phyloP scores from a whole-genome alignment of 768 basidiomycete genomes.

The Porpolomopsis calyptriformis region DNA sequence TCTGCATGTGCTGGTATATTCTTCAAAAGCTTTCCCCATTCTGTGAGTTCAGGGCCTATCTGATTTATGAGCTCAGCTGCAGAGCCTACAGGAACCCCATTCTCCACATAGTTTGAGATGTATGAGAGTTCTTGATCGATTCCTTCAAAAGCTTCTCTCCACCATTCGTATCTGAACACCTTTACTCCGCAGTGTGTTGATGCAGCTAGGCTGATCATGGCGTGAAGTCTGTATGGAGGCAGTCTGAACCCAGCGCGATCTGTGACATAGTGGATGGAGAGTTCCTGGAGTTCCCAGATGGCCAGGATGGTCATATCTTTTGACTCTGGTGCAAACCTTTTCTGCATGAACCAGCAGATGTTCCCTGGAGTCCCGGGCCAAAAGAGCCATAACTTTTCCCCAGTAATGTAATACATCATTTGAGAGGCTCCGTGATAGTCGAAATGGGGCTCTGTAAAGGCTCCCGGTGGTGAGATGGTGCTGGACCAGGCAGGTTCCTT shows the following conservation, averaged over 20 bases:
- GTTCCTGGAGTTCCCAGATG: neutral
- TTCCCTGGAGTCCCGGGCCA: neutral
- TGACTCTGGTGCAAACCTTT: neutral
- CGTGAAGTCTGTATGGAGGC: neutral
- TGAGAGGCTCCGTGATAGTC: neutral
- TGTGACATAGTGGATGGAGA: neutral
- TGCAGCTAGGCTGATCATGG: neutral
- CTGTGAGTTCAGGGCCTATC: no score
- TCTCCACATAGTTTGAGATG: no score
- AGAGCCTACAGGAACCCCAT: no score
- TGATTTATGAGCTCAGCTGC: no score
- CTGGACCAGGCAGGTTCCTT: neutral
- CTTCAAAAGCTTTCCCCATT: no score
- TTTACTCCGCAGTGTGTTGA: neutral
- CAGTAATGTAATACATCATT: neutral
- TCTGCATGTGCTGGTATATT: no score
- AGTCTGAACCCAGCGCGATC: neutral
- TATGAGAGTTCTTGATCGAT: neutral
- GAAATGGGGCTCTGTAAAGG: neutral
- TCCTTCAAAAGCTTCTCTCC: neutral
- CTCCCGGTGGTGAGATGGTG: neutral
- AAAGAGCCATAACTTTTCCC: neutral
- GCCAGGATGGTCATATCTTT: neutral
- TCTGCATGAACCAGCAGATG: neutral
- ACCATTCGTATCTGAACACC: neutral